Evolutionary conservation across 441 rosid species (phyloP).

Genomic region (Syzygium malaccense): DNA sequence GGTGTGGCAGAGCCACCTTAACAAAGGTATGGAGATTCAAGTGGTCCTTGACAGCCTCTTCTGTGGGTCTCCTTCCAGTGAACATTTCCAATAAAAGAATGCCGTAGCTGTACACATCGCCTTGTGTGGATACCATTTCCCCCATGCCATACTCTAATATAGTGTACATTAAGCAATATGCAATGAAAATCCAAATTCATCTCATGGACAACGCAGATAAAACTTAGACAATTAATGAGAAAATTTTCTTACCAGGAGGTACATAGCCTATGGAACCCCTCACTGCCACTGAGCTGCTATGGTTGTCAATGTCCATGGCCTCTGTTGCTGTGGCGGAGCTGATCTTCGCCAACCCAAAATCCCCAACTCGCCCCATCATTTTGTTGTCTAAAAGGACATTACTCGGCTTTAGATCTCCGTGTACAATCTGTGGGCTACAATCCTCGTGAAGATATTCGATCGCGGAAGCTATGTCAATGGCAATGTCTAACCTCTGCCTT

Average conservation of each 20-base stretch:
- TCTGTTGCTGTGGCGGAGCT: fast-evolving
- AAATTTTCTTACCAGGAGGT: background rate
- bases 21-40: background rate
- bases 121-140: background rate
- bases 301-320: background rate
- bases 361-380: background rate
- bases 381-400: fast-evolving
- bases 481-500: background rate
- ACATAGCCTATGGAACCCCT: background rate
- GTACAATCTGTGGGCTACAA: background rate
- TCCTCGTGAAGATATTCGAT: background rate
- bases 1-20: background rate
- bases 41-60: background rate
- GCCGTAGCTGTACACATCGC: background rate
- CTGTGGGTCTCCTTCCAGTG: background rate
- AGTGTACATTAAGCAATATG: background rate
- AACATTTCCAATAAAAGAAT: conserved; percentile 8
- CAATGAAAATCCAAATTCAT: background rate
- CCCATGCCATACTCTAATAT: background rate
- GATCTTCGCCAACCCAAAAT: fast-evolving
- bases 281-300: fast-evolving
- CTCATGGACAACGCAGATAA: background rate
- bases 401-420: background rate
- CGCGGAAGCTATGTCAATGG: background rate
- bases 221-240: background rate